Percentiles rank a stretch among this genome's conserved stretches.
Evolutionary conservation across 108 stramenopile genomes (phyloP).

Genomic region (Hondaea fermentalgiana): DNA sequence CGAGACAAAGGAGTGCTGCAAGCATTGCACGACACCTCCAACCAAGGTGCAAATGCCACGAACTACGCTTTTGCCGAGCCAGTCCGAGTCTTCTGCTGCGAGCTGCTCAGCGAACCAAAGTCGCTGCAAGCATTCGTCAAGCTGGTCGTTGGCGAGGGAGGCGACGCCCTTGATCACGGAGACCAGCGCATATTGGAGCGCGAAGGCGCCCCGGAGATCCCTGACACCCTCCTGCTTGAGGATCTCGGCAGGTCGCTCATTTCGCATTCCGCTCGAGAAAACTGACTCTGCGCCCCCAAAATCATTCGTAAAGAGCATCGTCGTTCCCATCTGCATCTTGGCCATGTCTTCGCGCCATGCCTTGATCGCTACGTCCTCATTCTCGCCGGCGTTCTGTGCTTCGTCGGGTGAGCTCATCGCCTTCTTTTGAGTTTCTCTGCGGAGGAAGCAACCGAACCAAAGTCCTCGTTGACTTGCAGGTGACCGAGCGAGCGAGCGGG

Average conservation of each 20-base stretch:
- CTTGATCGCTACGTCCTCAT: not conserved
- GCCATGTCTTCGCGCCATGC: not conserved
- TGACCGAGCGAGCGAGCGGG: too few relatives aligned
- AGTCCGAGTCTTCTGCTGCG: not conserved
- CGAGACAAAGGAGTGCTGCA: not conserved
- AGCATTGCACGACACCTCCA: not conserved
- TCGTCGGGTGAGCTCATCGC: too few relatives aligned
- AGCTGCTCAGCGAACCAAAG: slow-evolving; percentile 12
- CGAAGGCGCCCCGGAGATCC: not conserved
- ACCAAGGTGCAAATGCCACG: slow-evolving; percentile 9
- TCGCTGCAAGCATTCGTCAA: not conserved
- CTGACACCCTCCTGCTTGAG: not conserved
- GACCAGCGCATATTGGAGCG: not conserved
- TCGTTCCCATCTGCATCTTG: slow-evolving; percentile 11
- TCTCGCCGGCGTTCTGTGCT: not conserved
- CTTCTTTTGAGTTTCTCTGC: too few relatives aligned
- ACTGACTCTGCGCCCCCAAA: slow-evolving; percentile 7
- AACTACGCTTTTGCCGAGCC: not conserved
- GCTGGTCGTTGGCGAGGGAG: slow-evolving; percentile 13
- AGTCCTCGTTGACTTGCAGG: too few relatives aligned
- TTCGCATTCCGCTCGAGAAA: not conserved
- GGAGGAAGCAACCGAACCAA: too few relatives aligned
- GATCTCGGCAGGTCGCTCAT: not conserved
- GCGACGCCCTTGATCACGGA: slow-evolving; percentile 9
- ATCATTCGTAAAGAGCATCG: not conserved